These are phyloP conservation scores for Pestalotiopsis sp. DNA, from an alignment of 2,329 filamentous ascomycete genomes.

Conservation along the genomic window DNA sequence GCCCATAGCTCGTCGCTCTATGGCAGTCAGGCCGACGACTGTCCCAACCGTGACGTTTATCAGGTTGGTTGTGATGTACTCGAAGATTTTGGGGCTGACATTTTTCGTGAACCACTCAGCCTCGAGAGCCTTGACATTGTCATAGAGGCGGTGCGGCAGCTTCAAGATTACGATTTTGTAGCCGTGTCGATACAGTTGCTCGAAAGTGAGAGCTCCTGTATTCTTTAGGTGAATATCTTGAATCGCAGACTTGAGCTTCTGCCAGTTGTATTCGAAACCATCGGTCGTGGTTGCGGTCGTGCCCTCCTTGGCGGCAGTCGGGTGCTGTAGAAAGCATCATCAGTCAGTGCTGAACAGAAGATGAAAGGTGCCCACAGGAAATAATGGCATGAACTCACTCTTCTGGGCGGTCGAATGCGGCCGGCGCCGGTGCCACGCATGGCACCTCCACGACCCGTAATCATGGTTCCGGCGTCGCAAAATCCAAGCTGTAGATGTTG, in stretches of 20 bases:
- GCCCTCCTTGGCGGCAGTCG: neutral
- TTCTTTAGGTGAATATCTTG: slow-evolving; percentile 90
- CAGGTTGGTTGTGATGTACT: slow-evolving; percentile 72
- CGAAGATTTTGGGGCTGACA: slow-evolving; percentile 72
- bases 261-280: slow-evolving; percentile 89
- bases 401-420: slow-evolving; percentile 34
- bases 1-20: slow-evolving; percentile 78
- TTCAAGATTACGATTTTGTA: slow-evolving; percentile 94
- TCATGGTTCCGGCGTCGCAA: slow-evolving; percentile 25
- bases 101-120: slow-evolving; percentile 75
- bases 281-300: slow-evolving; percentile 35
- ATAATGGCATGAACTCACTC: slow-evolving; percentile 25
- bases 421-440: slow-evolving; percentile 29
- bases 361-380: neutral
- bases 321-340: neutral
- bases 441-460: slow-evolving; percentile 34
- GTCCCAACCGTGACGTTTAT: slow-evolving; percentile 62
- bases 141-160: slow-evolving; percentile 80
- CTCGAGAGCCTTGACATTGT: slow-evolving; percentile 79
- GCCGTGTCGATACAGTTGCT: slow-evolving; percentile 89
- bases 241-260: slow-evolving; percentile 74
- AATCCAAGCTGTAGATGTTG: neutral
- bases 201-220: slow-evolving; percentile 87
- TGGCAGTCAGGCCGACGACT: slow-evolving; percentile 62
- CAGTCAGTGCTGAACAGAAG: neutral